Percentiles rank a stretch among this genome's conserved stretches.
These are phyloP conservation scores for Rhytidhysteron rufulum DNA, from an alignment of 2,329 filamentous ascomycete genomes.

Conservation along the genomic window DNA sequence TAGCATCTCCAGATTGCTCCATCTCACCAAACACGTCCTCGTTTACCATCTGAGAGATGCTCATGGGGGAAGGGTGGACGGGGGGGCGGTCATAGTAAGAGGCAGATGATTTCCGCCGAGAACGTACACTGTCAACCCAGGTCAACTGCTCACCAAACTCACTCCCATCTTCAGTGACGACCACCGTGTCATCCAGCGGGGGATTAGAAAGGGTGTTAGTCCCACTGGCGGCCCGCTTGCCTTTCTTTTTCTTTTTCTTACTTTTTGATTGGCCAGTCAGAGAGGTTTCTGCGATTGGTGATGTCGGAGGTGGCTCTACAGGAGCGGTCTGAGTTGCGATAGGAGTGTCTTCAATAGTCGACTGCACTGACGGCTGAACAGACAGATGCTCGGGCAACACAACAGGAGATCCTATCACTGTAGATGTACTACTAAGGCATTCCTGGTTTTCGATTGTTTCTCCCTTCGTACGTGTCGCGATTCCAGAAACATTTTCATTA, in stretches of 20 bases:
- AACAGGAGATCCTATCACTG: too few relatives aligned
- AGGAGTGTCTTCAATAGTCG: neutral
- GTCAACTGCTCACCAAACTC: slow-evolving; percentile 5
- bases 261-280: neutral
- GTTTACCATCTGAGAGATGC: too few relatives aligned
- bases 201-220: slow-evolving; percentile 18
- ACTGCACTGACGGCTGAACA: neutral
- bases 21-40: too few relatives aligned
- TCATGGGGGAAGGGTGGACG: too few relatives aligned
- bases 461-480: neutral
- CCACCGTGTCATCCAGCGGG: slow-evolving; percentile 21
- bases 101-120: slow-evolving; percentile 1
- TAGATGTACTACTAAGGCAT: too few relatives aligned
- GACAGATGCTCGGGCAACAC: neutral
- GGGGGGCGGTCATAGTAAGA: slow-evolving; percentile 7
- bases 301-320: neutral
- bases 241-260: slow-evolving; percentile 6
- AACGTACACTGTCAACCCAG: slow-evolving; percentile 2
- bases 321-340: slow-evolving; percentile 11
- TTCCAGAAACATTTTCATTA: neutral
- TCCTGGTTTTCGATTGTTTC: neutral
- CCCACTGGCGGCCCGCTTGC: slow-evolving; percentile 2
- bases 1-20: too few relatives aligned
- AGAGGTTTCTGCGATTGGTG: neutral
- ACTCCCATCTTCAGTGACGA: slow-evolving; percentile 4